Evolutionary conservation across 2,329 filamentous ascomycete genomes (phyloP).

Genomic region (Pseudofabraea citricarpa): DNA sequence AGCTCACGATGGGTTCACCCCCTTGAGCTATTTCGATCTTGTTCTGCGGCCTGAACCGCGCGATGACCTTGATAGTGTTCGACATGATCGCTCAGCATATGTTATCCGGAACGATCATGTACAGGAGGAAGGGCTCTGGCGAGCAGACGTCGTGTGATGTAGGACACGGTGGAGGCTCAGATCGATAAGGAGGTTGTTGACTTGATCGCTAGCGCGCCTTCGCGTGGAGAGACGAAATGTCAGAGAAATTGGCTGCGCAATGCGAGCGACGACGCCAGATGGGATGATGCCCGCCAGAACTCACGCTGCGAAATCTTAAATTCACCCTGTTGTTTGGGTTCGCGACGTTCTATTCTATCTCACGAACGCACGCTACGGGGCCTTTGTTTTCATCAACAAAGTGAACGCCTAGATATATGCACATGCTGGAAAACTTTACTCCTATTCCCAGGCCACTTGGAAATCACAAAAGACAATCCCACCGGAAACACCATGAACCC

Average conservation of each 20-base stretch:
- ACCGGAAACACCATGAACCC: constrained; percentile 19
- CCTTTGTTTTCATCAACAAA: too few species aligned
- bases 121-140: constrained; percentile 11
- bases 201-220: constrained; percentile 4
- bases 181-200: constrained; percentile 26
- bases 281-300: constrained; percentile 12
- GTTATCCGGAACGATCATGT: constrained; percentile 25
- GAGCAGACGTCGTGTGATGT: constrained; percentile 13
- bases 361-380: too few species aligned
- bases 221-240: constrained; percentile 1
- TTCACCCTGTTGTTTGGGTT: constrained; percentile 3
- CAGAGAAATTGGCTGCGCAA: neutral
- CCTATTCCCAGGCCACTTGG: constrained; percentile 1
- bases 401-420: constrained; percentile 16
- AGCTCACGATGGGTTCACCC: constrained; percentile 86
- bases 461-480: constrained; percentile 5
- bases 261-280: neutral
- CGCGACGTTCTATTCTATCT: neutral
- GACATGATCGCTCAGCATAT: constrained; percentile 27
- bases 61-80: constrained; percentile 80
- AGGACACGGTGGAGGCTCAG: constrained; percentile 3
- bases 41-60: constrained; percentile 96
- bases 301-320: too few species aligned
- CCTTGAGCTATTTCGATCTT: constrained; percentile 85
- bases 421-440: constrained; percentile 9